Conservation (phyloP, 1,139 yeast species). For the Candida sojae region DNA sequence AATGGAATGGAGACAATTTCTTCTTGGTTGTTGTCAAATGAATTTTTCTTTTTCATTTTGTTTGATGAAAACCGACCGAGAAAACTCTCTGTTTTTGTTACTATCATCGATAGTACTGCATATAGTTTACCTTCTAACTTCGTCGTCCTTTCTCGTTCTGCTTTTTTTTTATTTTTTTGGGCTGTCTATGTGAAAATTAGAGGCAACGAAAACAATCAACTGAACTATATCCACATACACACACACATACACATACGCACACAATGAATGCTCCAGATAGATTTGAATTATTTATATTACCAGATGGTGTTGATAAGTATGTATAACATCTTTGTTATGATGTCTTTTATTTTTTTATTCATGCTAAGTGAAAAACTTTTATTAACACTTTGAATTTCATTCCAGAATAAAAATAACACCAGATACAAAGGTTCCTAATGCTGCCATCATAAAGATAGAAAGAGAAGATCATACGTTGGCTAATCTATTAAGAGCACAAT, state of each 20-base stretch:
- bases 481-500: conserved; percentile 81
- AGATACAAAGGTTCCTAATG: conserved; percentile 93
- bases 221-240: not conserved
- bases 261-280: conserved; percentile 98
- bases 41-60: not conserved
- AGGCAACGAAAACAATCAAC: not conserved
- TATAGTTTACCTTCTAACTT: too few relatives aligned
- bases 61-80: too few relatives aligned
- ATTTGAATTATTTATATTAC: conserved; percentile 91
- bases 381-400: not conserved
- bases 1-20: conserved; percentile 1
- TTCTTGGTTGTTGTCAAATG: not conserved
- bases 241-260: not conserved
- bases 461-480: conserved; percentile 98
- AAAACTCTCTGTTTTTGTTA: not conserved
- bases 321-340: conserved; percentile 19
- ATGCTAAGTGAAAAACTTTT: not conserved
- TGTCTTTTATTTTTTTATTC: too few relatives aligned
- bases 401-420: conserved; percentile 78
- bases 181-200: not conserved
- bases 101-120: not conserved
- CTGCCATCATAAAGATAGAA: conserved; percentile 88
- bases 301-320: conserved; percentile 93
- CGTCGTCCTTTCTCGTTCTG: not conserved
- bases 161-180: not conserved